Evolutionary conservation across 306 rosid genomes (phyloP).

Genomic region (Gastrolobium bilobum): DNA sequence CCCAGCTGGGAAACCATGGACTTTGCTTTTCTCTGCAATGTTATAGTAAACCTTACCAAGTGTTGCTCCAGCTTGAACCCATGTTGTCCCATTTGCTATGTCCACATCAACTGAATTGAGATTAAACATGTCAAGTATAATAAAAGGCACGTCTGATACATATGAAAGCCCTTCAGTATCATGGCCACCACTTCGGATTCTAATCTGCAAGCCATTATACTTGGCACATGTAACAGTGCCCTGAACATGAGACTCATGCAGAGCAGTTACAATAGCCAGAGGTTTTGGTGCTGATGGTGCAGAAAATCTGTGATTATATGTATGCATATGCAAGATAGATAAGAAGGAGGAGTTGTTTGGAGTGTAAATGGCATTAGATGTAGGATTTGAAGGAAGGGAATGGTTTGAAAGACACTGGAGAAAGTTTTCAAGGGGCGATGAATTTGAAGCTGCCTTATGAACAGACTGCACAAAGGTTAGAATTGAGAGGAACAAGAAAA

Average conservation of each 20-base stretch:
- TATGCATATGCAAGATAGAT: conserved; percentile 33
- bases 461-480: background rate
- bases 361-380: conserved; percentile 36
- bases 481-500: conserved; percentile 33
- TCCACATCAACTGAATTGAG: conserved; percentile 30
- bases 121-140: conserved; percentile 48
- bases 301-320: conserved; percentile 41
- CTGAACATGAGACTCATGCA: conserved; percentile 43
- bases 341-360: conserved; percentile 34
- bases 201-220: conserved; percentile 24
- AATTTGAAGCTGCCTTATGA: conserved; percentile 30
- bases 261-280: conserved; percentile 40
- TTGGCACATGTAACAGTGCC: conserved; percentile 48
- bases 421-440: conserved; percentile 42
- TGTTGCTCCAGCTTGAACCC: conserved; percentile 54
- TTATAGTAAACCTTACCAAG: conserved; percentile 44
- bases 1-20: conserved; percentile 50
- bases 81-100: conserved; percentile 12
- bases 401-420: conserved; percentile 44
- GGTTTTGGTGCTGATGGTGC: conserved; percentile 45
- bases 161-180: conserved; percentile 53
- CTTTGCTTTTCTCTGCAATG: background rate
- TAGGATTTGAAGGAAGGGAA: conserved; percentile 30
- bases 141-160: conserved; percentile 51
- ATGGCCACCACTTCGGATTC: conserved; percentile 59